Percentiles rank a stretch among this genome's conserved stretches.
These are phyloP conservation scores for Penicillium flavigenum DNA, from an alignment of 495 filamentous ascomycete species.

Conservation along the genomic window DNA sequence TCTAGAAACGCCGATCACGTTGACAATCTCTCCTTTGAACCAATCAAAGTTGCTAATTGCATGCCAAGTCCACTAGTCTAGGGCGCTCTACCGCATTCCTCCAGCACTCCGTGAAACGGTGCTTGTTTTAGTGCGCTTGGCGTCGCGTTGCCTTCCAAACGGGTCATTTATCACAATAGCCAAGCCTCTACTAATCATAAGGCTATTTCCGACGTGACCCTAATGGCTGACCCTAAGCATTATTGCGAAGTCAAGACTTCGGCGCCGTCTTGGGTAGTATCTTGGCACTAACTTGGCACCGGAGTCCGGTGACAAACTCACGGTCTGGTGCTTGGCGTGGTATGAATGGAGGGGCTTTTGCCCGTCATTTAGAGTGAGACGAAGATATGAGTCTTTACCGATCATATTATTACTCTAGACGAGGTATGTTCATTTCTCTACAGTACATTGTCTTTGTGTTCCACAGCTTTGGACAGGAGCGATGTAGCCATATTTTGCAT, in stretches of 20 bases:
- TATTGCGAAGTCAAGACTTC: slow-evolving; percentile 13
- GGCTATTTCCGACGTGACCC: neutral
- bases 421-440: neutral
- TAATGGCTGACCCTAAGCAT: slow-evolving; percentile 10
- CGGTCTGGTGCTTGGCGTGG: slow-evolving; percentile 19
- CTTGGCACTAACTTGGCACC: slow-evolving; percentile 28
- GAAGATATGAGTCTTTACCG: neutral
- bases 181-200: neutral
- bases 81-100: neutral
- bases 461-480: neutral
- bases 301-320: slow-evolving; percentile 22
- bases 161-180: neutral
- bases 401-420: neutral
- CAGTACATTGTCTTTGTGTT: neutral
- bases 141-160: neutral
- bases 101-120: slow-evolving; percentile 16
- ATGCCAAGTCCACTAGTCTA: slow-evolving; percentile 8
- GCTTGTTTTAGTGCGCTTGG: slow-evolving; percentile 10
- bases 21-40: neutral
- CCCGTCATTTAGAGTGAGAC: neutral
- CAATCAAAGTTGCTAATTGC: neutral
- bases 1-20: neutral
- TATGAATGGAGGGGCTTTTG: neutral
- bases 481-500: neutral
- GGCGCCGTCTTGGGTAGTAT: slow-evolving; percentile 27